A percentile compares a stretch with the other conserved stretches of the same genome.
These are phyloP conservation scores for Sporothrix curviconia DNA, from an alignment of 2,329 filamentous ascomycete species.

Conservation along the genomic window DNA sequence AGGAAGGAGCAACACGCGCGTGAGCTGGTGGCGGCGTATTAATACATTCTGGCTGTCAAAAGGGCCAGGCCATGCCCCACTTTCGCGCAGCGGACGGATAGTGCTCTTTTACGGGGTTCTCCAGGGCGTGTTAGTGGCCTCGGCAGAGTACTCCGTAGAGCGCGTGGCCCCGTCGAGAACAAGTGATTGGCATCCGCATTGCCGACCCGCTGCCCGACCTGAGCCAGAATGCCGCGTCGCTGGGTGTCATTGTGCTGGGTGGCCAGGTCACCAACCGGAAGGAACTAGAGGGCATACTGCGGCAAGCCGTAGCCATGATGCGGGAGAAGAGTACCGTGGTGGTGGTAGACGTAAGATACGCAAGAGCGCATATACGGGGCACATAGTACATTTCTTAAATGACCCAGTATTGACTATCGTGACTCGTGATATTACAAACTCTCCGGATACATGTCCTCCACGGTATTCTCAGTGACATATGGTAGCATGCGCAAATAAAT, in stretches of 20 bases:
- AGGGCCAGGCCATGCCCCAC: conserved; percentile 4
- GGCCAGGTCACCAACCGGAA: background rate
- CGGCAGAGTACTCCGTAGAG: too few species aligned
- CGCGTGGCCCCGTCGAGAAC: background rate
- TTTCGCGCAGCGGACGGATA: conserved; percentile 5
- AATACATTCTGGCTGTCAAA: too few species aligned
- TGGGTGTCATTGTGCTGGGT: conserved; percentile 7
- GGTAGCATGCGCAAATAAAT: too few species aligned
- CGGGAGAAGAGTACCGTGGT: background rate
- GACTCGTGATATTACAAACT: too few species aligned
- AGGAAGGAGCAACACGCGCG: conserved; percentile 1
- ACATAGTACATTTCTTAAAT: too few species aligned
- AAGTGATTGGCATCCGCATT: conserved; percentile 7
- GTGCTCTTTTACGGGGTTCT: background rate
- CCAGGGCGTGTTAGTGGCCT: too few species aligned
- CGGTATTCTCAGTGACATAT: too few species aligned
- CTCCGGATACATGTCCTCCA: too few species aligned
- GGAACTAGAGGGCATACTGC: background rate
- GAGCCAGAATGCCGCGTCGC: background rate
- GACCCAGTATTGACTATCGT: too few species aligned
- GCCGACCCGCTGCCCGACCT: conserved; percentile 9
- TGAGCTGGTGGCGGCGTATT: too few species aligned
- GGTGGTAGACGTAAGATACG: conserved; percentile 10
- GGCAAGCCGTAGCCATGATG: background rate
- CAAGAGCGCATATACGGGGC: too few species aligned